A percentile compares a stretch with the other conserved stretches of the same genome.
These are phyloP conservation scores for Spergularia marina DNA, from an alignment of 148 eudicot genomes.

Conservation along the genomic window DNA sequence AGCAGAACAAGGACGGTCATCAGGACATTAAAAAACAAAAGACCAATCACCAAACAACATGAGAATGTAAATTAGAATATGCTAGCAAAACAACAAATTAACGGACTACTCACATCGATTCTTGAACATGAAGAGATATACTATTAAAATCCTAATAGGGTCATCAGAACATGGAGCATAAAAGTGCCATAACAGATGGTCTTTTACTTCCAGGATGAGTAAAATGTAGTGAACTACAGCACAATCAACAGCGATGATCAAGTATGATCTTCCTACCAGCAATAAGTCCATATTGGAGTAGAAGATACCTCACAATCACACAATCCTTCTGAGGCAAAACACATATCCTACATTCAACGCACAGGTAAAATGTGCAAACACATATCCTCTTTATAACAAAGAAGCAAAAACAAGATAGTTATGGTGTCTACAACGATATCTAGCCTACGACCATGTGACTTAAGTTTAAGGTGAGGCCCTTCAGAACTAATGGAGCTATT, in stretches of 20 bases:
- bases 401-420: too few species aligned
- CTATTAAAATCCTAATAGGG: background rate
- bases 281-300: too few species aligned
- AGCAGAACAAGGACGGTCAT: background rate
- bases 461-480: too few species aligned
- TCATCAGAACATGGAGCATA: background rate
- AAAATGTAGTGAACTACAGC: background rate
- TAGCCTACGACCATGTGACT: background rate
- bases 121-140: background rate
- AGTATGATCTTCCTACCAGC: background rate
- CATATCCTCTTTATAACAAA: too few species aligned
- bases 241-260: background rate
- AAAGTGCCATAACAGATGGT: background rate
- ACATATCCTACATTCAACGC: background rate
- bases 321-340: too few species aligned
- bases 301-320: too few species aligned
- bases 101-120: background rate
- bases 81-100: background rate
- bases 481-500: too few species aligned
- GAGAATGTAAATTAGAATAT: background rate
- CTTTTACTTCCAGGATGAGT: background rate
- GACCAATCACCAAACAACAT: background rate
- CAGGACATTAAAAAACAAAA: background rate
- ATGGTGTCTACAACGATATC: too few species aligned
- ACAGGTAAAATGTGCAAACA: background rate